These are phyloP conservation scores for Coffea canephora DNA, from an alignment of 257 asterid genomes.

Conservation along the genomic window DNA sequence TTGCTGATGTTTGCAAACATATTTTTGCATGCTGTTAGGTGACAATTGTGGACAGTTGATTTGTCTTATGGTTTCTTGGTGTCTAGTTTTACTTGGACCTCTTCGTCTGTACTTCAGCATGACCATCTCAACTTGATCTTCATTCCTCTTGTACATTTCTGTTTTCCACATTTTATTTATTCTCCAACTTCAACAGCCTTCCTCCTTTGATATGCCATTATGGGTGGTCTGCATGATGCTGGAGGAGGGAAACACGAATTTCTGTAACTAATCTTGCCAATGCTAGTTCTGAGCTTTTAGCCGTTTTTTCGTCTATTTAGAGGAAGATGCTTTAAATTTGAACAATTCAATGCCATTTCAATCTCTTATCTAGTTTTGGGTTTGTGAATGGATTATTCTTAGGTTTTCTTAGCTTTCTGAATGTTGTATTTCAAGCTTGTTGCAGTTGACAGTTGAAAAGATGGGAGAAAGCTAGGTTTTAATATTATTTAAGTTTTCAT, in stretches of 20 bases:
- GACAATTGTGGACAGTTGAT: background rate
- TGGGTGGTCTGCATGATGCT: background rate
- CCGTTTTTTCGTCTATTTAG: background rate
- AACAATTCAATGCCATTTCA: background rate
- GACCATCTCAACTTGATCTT: background rate
- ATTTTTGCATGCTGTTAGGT: background rate
- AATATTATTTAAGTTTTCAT: background rate
- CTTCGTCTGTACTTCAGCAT: background rate
- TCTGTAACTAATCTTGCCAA: background rate
- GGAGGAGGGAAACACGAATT: background rate
- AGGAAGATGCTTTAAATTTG: background rate
- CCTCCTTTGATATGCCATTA: background rate
- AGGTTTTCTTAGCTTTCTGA: background rate
- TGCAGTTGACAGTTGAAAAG: background rate
- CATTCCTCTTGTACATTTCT: background rate
- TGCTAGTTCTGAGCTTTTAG: background rate
- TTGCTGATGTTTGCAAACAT: background rate
- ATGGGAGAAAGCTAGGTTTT: background rate
- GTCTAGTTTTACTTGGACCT: background rate
- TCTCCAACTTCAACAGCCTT: background rate
- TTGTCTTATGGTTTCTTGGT: background rate
- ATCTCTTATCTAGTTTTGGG: background rate
- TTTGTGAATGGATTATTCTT: background rate
- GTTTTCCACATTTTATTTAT: background rate
- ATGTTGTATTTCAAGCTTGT: background rate